These are phyloP conservation scores for Pseudogymnoascus sp. DNA, from an alignment of 2,329 filamentous ascomycete genomes.

Conservation along the genomic window DNA sequence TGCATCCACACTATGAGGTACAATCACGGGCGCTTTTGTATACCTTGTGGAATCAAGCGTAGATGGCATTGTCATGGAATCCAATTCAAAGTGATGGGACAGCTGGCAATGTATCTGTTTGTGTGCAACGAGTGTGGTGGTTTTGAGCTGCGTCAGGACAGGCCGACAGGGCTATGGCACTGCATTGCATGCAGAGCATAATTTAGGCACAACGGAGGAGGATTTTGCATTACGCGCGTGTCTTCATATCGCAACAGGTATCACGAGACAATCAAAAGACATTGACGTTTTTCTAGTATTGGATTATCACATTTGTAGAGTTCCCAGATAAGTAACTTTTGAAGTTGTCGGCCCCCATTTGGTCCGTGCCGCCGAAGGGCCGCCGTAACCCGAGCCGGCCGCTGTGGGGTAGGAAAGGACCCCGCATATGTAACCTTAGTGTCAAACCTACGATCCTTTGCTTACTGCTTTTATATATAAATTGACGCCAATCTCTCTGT, in stretches of 20 bases:
- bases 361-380: not conserved
- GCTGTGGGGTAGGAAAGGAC: not conserved
- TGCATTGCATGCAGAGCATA: not conserved
- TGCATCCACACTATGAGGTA: not conserved
- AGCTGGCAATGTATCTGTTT: not conserved
- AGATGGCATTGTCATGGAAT: not conserved
- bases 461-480: not conserved
- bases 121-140: not conserved
- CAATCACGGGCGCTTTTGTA: not conserved
- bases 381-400: not conserved
- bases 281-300: not conserved
- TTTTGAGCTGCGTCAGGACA: not conserved
- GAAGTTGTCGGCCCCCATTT: not conserved
- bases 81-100: not conserved
- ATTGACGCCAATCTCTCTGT: not conserved
- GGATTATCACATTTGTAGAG: not conserved
- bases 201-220: not conserved
- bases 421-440: conserved; percentile 6
- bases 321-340: not conserved
- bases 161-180: not conserved
- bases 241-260: not conserved
- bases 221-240: no score
- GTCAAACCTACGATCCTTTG: not conserved
- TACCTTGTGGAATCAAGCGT: not conserved
- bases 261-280: not conserved